Evolutionary conservation across 257 asterid species (phyloP), one percentile per base, ranked within the genome.

Genomic region (Vinca minor): DNA sequence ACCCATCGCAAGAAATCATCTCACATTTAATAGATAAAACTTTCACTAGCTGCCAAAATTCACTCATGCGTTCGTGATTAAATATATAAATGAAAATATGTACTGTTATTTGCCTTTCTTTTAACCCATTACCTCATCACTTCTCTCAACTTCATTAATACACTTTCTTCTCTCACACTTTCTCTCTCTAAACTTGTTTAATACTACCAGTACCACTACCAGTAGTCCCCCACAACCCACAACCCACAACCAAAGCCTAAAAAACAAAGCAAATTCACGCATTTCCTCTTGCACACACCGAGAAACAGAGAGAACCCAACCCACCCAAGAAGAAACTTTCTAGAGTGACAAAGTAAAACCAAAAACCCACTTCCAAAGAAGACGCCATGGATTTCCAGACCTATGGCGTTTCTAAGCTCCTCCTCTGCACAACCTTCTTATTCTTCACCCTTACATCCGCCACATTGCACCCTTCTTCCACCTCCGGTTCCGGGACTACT

Each of bases 371-470:
- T n/a, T n/a, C n/a, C n/a, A n/a, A n/a, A n/a, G n/a, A n/a, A n/a
- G n/a, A 63, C 79, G 90, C 90, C 97, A 85, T 90, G 97, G 93
- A 65, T 79, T 72, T 79, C 38, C 91, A 81, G 95, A 87, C 85
- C 95, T 84, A 73, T 85, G 96, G 95, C 84, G 84, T 80, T 72
- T 64, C 44, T 49, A 58, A 39, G 14, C 52, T 67, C 59, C 12
- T 84, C 25, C 17, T 66, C 70, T 67, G 56, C 15, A 14, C 71
- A 23, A 3, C 81, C 57, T 67, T 81, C 67, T 31, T 70, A 17
- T 14, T 74, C 8, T 72, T 80, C 39, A 14, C 74, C 32, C 8
- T 65, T 69, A 4, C 63, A 10, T 41, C 50, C 42, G 71, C 79
- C 31, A 81, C 97, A 90, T 87, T 90, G 85, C 93, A 70, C 14